phyloP scores from a whole-genome alignment of 352 stramenopile genomes.

The Phytopythium litorale region DNA sequence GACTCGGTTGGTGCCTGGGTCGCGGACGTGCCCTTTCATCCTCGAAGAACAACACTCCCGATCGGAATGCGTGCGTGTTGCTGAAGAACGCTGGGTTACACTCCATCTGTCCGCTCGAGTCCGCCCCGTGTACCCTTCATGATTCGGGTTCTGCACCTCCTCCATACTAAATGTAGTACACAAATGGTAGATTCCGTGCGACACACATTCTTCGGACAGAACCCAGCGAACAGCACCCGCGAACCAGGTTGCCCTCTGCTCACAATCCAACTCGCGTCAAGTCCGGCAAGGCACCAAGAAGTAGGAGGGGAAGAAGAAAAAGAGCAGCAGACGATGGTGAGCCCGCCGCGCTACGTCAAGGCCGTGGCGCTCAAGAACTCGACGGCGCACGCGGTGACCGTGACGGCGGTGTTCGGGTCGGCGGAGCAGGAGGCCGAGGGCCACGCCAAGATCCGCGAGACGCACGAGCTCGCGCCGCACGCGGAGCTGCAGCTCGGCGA shows the following conservation, averaged over 20 bases:
- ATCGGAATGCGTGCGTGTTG: neutral
- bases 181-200: neutral
- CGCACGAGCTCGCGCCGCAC: slow-evolving; percentile 37
- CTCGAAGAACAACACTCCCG: neutral
- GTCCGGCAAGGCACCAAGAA: slow-evolving; percentile 12
- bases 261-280: slow-evolving; percentile 1
- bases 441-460: slow-evolving; percentile 63
- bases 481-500: slow-evolving; percentile 39
- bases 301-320: slow-evolving; percentile 12
- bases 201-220: neutral
- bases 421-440: slow-evolving; percentile 61
- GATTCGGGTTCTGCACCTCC: neutral
- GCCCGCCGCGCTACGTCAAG: slow-evolving; percentile 68
- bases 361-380: slow-evolving; percentile 70
- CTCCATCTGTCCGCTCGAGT: neutral
- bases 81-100: neutral
- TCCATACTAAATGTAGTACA: neutral
- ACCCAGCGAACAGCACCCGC: neutral
- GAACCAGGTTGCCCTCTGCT: neutral
- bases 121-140: neutral
- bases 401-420: slow-evolving; percentile 67
- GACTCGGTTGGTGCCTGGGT: neutral
- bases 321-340: slow-evolving; percentile 25
- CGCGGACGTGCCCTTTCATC: neutral
- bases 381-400: slow-evolving; percentile 43